phyloP scores from a whole-genome alignment of 768 basidiomycete genomes.

The Boletellus emodensis region DNA sequence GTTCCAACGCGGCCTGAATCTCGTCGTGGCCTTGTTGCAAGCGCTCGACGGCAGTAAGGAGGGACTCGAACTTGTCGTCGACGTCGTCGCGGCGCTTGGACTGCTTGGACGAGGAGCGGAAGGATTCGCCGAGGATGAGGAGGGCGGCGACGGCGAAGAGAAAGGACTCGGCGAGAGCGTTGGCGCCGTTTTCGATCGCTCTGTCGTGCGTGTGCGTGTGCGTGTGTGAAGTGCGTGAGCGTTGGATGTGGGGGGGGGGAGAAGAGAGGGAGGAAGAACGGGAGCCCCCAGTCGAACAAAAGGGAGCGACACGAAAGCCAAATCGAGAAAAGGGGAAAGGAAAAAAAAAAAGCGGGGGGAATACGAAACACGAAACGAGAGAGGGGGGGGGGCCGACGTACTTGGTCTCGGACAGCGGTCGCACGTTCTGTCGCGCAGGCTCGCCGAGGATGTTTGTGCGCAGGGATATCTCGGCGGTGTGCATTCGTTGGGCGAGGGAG shows the following conservation, averaged over 20 bases:
- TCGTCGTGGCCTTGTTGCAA: slow-evolving; percentile 40
- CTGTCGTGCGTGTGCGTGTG: slow-evolving; percentile 37
- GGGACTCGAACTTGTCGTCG: slow-evolving; percentile 64
- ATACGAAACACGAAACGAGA: too few species aligned
- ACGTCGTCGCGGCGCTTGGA: slow-evolving; percentile 69
- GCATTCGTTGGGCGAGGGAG: slow-evolving; percentile 69
- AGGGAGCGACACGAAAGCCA: too few species aligned
- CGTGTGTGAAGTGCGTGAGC: too few species aligned
- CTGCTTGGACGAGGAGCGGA: slow-evolving; percentile 65
- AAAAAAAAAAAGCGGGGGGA: too few species aligned
- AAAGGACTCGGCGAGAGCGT: slow-evolving; percentile 80
- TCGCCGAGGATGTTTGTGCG: slow-evolving; percentile 78
- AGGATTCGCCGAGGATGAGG: slow-evolving; percentile 74
- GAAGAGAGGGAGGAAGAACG: too few species aligned
- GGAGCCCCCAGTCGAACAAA: too few species aligned
- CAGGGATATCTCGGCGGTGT: slow-evolving; percentile 66
- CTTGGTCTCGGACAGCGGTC: slow-evolving; percentile 76
- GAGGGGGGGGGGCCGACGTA: too few species aligned
- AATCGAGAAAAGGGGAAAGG: too few species aligned
- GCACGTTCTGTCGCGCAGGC: slow-evolving; percentile 57
- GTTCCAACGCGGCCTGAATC: slow-evolving; percentile 41
- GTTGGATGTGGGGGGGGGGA: too few species aligned
- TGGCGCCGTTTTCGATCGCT: slow-evolving; percentile 84
- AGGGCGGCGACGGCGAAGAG: slow-evolving; percentile 72
- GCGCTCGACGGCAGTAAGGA: slow-evolving; percentile 44